Conservation (phyloP, 176 grass and related monocot genomes). For the Secale cereale region DNA sequence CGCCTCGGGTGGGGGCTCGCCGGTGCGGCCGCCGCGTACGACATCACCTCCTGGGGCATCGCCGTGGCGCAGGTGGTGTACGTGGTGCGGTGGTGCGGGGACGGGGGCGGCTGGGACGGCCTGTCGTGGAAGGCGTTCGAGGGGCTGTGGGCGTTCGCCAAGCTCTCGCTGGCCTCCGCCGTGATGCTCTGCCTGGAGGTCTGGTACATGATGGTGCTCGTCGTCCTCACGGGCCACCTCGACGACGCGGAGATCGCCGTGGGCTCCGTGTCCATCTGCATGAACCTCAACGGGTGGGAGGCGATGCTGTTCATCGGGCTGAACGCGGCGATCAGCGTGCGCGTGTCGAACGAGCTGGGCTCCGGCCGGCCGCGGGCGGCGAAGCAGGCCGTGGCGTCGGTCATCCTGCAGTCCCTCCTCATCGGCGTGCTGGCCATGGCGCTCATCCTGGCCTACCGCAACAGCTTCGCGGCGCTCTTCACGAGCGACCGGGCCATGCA, state of each 20-base stretch:
- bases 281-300: conserved; percentile 94
- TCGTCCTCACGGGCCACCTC: conserved; percentile 88
- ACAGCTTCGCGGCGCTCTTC: conserved; percentile 55
- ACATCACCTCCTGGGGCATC: conserved; percentile 50
- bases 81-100: conserved; percentile 49
- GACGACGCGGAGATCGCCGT: conserved; percentile 78
- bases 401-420: conserved; percentile 61
- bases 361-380: conserved; percentile 62
- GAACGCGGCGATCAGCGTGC: conserved; percentile 78
- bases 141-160: conserved; percentile 71
- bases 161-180: conserved; percentile 60
- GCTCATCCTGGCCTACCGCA: conserved; percentile 34
- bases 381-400: conserved; percentile 59
- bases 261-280: conserved; percentile 88
- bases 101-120: conserved; percentile 73
- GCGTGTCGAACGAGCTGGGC: conserved; percentile 85
- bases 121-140: conserved; percentile 42
- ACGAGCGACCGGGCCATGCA: conserved; percentile 57
- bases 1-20: conserved; percentile 49
- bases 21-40: conserved; percentile 58
- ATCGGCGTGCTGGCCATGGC: conserved; percentile 51
- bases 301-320: conserved; percentile 89
- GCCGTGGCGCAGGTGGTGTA: conserved; percentile 62
- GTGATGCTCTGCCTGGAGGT: conserved; percentile 93
- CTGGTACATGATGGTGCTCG: conserved; percentile 96